phyloP scores from a whole-genome alignment of 768 basidiomycete species.

The Hebeloma cylindrosporum region DNA sequence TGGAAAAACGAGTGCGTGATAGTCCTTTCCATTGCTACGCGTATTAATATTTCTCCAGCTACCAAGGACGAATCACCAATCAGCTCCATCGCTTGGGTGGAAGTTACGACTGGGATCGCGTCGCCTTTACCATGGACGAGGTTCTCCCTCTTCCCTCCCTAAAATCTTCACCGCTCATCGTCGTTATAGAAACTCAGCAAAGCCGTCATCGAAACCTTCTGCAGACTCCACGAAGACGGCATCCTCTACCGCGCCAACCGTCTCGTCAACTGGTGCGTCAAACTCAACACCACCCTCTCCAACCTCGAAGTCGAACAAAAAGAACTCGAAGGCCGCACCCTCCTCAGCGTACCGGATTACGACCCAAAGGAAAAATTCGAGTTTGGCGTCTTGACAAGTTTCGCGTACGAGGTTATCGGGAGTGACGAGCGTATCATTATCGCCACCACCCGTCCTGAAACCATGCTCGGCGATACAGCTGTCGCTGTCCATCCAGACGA shows the following conservation, averaged over 20 bases:
- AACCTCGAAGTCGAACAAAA: slow-evolving; percentile 98
- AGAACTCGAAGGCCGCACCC: slow-evolving; percentile 77
- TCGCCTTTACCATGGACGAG: slow-evolving; percentile 94
- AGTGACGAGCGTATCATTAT: slow-evolving; percentile 88
- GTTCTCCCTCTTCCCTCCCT: slow-evolving; percentile 34
- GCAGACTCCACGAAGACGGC: slow-evolving; percentile 86
- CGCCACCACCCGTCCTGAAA: slow-evolving; percentile 97
- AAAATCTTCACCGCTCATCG: slow-evolving; percentile 1
- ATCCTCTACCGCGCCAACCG: slow-evolving; percentile 94
- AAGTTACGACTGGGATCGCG: slow-evolving; percentile 92
- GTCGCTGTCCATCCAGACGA: slow-evolving; percentile 97
- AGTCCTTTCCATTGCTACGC: not conserved
- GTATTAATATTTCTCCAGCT: slow-evolving; percentile 47
- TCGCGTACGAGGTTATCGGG: slow-evolving; percentile 91
- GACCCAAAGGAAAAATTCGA: slow-evolving; percentile 94
- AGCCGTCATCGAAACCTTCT: slow-evolving; percentile 92
- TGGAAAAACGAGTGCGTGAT: slow-evolving; percentile 93
- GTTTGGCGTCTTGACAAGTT: slow-evolving; percentile 95
- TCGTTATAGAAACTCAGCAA: slow-evolving; percentile 61
- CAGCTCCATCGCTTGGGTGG: slow-evolving; percentile 89
- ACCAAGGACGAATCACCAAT: slow-evolving; percentile 88
- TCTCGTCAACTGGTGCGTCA: slow-evolving; percentile 97
- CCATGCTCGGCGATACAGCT: slow-evolving; percentile 97
- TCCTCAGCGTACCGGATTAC: slow-evolving; percentile 92
- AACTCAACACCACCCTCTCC: slow-evolving; percentile 94